Base-by-base conservation (phyloP, 176 grass and related monocot genomes). In the Pontederia paniculata region DNA sequence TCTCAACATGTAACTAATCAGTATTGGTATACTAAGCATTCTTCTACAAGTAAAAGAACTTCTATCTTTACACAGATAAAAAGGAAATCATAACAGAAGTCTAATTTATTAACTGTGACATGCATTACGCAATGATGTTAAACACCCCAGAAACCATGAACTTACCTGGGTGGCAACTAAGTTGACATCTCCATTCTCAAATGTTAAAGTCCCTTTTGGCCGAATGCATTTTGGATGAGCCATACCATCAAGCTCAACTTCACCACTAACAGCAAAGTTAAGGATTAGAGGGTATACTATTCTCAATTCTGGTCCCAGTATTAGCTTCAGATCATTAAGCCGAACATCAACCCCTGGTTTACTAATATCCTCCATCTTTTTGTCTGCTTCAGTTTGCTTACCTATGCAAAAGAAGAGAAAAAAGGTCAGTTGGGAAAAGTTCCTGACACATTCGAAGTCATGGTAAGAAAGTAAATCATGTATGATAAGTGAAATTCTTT, bases 181-280 rank as follows among this genome's bases (percentile, higher is more conserved):
- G 53, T 97, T 97, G 77, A 97, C 82, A 67, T 90, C 80, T 20
- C 91, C 91, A 44, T 97, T 97, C 84, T 97, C 91, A 79, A 97
- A 97, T 58, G 79, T 77, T 65, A 97, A 90, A 66, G 81, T 55
- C 49, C 91, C 91, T 61, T 82, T 97, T 18, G 91, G 91, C 60
- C 83, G 89, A 68, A 97, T 90, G 72, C 79, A 72, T 79, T 97
- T 90, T 43, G 83, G 80, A 78, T 90, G 86, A 73, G 78, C 74
- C 86, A 81, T 78, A 66, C 93, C 93, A 81, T 79, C 82, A 63
- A 97, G 77, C 65, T 90, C 93, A 57, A 97, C 77, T 44, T 97
- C 86, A 63, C 93, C 86, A 50, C 83, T 88, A 42, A 90, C 93
- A 23, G 83, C 93, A 55, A 97, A 97, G 54, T 97, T 97, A 52